Evolutionary conservation across 2,329 filamentous ascomycete species (phyloP).

Genomic region (Arthroderma sp.): DNA sequence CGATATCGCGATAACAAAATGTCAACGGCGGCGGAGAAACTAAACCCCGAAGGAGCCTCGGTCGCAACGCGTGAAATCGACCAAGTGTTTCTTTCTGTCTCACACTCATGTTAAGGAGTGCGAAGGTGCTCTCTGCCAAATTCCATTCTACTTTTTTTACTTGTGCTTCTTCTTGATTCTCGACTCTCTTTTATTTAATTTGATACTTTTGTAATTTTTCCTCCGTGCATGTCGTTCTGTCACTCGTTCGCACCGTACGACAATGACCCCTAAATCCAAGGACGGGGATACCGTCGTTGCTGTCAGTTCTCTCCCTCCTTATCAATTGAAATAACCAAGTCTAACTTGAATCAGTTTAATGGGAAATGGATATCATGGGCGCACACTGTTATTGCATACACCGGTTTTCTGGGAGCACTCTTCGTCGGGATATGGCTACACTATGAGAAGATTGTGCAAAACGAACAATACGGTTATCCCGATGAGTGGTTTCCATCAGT

Average conservation of each 20-base stretch:
- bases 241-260: constrained; percentile 16
- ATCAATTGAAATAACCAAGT: constrained; percentile 4
- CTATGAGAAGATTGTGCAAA: constrained; percentile 94
- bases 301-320: constrained; percentile 29
- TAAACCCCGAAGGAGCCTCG: neutral
- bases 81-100: no score
- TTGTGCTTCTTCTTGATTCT: constrained; percentile 8
- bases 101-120: no score
- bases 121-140: no score
- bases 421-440: constrained; percentile 70
- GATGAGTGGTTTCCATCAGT: constrained; percentile 96
- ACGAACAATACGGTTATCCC: constrained; percentile 89
- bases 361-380: constrained; percentile 83
- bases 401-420: constrained; percentile 74
- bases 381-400: constrained; percentile 73
- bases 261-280: constrained; percentile 49
- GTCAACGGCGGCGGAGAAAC: neutral
- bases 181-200: constrained; percentile 14
- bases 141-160: constrained; percentile 2
- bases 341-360: constrained; percentile 45
- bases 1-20: neutral
- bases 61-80: no score
- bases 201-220: constrained; percentile 14
- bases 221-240: constrained; percentile 11
- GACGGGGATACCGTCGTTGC: constrained; percentile 50